Evolutionary conservation across 1,284 basidiomycete genomes (phyloP).

Genomic region (Abortiporus biennis): DNA sequence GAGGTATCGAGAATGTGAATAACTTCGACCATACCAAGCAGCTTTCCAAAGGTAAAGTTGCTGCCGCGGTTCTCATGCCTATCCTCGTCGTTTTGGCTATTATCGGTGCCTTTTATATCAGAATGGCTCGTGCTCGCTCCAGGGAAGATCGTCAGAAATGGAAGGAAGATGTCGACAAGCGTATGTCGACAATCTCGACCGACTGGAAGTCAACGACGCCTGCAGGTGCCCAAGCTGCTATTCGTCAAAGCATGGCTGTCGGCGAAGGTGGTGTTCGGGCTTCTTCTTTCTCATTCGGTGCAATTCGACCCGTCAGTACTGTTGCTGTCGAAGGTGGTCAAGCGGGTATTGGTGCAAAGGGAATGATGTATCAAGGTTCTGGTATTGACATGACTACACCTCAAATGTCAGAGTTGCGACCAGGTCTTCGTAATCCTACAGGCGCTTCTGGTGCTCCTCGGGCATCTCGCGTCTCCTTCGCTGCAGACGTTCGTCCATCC

Average conservation of each 20-base stretch:
- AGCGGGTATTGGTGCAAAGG: slow-evolving; percentile 35
- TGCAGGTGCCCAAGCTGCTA: slow-evolving; percentile 66
- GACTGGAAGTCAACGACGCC: slow-evolving; percentile 75
- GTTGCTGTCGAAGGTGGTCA: slow-evolving; percentile 40
- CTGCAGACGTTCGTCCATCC: slow-evolving; percentile 60
- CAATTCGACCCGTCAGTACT: slow-evolving; percentile 44
- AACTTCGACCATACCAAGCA: slow-evolving; percentile 27
- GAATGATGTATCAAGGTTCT: slow-evolving; percentile 19
- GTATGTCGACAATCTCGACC: slow-evolving; percentile 74
- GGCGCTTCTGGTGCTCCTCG: slow-evolving; percentile 36
- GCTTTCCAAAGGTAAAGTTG: slow-evolving; percentile 61
- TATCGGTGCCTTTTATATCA: slow-evolving; percentile 12
- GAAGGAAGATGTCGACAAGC: slow-evolving; percentile 55
- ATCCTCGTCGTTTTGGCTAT: slow-evolving; percentile 12
- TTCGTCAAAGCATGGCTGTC: slow-evolving; percentile 64
- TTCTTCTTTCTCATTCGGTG: slow-evolving; percentile 47
- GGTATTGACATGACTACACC: slow-evolving; percentile 22
- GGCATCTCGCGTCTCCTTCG: slow-evolving; percentile 61
- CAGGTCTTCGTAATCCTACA: slow-evolving; percentile 33
- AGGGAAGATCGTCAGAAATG: slow-evolving; percentile 12
- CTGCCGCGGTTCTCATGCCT: slow-evolving; percentile 32
- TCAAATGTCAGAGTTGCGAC: slow-evolving; percentile 48
- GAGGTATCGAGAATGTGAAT: slow-evolving; percentile 24
- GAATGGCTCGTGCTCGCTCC: slow-evolving; percentile 9
- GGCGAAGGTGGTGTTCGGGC: slow-evolving; percentile 34